phyloP scores from a whole-genome alignment of 352 stramenopile species.

The Thalassiosira mediterranea region DNA sequence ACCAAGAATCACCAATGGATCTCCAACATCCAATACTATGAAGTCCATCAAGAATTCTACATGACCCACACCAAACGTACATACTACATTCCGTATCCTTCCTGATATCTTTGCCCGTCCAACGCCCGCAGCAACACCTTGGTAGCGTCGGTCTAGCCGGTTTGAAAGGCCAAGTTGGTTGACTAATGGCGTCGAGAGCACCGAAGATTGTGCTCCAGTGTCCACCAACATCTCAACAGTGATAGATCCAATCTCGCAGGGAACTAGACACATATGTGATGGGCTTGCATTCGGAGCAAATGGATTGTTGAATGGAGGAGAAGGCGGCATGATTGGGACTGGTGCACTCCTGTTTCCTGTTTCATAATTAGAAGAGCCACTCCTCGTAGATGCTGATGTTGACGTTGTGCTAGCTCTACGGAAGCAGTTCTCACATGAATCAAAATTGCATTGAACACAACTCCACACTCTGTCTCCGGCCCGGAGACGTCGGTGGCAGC shows the following conservation, averaged over 20 bases:
- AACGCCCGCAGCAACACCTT: slow-evolving; percentile 64
- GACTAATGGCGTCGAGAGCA: slow-evolving; percentile 65
- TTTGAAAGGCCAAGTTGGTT: slow-evolving; percentile 54
- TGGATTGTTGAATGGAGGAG: slow-evolving; percentile 30
- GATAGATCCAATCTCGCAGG: slow-evolving; percentile 52
- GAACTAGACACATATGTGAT: slow-evolving; percentile 49
- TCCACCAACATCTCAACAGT: slow-evolving; percentile 76
- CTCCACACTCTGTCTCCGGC: slow-evolving; percentile 31
- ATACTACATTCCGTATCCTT: slow-evolving; percentile 60
- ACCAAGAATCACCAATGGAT: slow-evolving; percentile 69
- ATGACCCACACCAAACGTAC: slow-evolving; percentile 60
- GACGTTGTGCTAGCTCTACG: not conserved
- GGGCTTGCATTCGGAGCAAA: not conserved
- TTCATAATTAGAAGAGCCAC: not conserved
- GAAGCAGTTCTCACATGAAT: slow-evolving; percentile 43
- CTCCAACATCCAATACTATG: slow-evolving; percentile 61
- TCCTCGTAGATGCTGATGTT: not conserved
- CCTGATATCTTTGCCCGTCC: slow-evolving; percentile 64
- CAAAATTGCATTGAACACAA: slow-evolving; percentile 46
- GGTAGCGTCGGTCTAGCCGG: slow-evolving; percentile 52
- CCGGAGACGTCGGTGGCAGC: slow-evolving; percentile 22
- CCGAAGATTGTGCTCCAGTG: slow-evolving; percentile 64
- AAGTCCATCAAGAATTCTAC: slow-evolving; percentile 79
- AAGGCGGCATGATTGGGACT: slow-evolving; percentile 5
- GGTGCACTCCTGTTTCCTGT: too few species aligned